These are phyloP conservation scores for Zizania palustris DNA, from an alignment of 202 grass and related monocot genomes.

Conservation along the genomic window DNA sequence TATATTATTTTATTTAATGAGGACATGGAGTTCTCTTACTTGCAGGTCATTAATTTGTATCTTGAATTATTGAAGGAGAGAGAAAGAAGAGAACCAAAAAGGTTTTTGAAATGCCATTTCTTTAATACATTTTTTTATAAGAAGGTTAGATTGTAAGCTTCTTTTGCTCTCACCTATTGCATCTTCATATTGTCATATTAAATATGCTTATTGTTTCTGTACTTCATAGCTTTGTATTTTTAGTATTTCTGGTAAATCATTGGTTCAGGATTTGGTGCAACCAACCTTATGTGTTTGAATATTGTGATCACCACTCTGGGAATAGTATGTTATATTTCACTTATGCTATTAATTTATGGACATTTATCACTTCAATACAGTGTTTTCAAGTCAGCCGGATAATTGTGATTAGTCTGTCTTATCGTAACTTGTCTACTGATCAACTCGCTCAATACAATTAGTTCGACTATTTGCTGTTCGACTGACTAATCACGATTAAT, in stretches of 20 bases:
- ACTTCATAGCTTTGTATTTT: neutral
- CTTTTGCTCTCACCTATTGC: constrained; percentile 16
- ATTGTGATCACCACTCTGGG: neutral
- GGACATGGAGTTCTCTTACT: constrained; percentile 24
- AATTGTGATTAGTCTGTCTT: too few species aligned
- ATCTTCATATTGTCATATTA: constrained; percentile 26
- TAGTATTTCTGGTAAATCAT: neutral
- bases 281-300: constrained; percentile 5
- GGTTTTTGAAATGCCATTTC: constrained; percentile 88
- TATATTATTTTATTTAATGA: constrained; percentile 17
- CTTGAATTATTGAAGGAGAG: constrained; percentile 90
- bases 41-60: constrained; percentile 92
- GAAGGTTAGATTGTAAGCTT: constrained; percentile 62
- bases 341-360: constrained; percentile 17
- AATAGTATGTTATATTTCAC: constrained; percentile 17
- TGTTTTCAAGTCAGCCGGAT: too few species aligned
- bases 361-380: neutral
- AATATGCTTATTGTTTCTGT: constrained; percentile 15
- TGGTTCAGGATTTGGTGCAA: constrained; percentile 14
- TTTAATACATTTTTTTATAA: constrained; percentile 96
- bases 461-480: too few species aligned
- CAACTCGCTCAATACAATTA: too few species aligned
- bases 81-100: constrained; percentile 65
- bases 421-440: too few species aligned
- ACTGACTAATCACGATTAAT: too few species aligned